Conservation (phyloP, 2,329 filamentous ascomycete genomes). For the Elsinoe necatrix region DNA sequence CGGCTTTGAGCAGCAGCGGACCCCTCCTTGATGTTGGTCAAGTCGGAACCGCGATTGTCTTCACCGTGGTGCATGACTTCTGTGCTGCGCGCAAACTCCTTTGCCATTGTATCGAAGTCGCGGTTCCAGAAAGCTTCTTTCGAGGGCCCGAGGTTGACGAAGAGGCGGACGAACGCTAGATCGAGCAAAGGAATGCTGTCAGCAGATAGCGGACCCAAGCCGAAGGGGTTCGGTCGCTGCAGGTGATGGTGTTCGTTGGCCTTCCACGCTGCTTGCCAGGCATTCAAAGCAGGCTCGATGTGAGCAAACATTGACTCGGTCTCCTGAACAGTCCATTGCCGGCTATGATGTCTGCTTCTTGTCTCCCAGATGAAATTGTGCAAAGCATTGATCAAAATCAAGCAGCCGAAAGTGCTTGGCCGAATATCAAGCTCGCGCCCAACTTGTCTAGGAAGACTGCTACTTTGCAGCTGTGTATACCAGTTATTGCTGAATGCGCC, state of each 20-base stretch:
- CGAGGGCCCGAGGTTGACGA: slow-evolving; percentile 83
- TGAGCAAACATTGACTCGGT: slow-evolving; percentile 94
- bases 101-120: slow-evolving; percentile 84
- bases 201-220: slow-evolving; percentile 71
- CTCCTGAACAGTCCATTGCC: slow-evolving; percentile 83
- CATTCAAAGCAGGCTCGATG: slow-evolving; percentile 85
- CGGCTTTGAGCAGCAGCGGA: slow-evolving; percentile 20
- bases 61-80: slow-evolving; percentile 69
- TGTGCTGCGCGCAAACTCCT: slow-evolving; percentile 70
- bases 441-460: slow-evolving; percentile 18
- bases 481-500: slow-evolving; percentile 21
- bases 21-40: slow-evolving; percentile 43
- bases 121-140: slow-evolving; percentile 93
- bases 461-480: slow-evolving; percentile 19
- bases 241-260: slow-evolving; percentile 77
- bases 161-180: slow-evolving; percentile 82
- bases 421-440: slow-evolving; percentile 49
- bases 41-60: slow-evolving; percentile 16
- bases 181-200: slow-evolving; percentile 88
- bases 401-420: slow-evolving; percentile 84
- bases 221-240: slow-evolving; percentile 76
- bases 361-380: slow-evolving; percentile 99
- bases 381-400: slow-evolving; percentile 84
- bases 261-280: slow-evolving; percentile 90
- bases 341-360: slow-evolving; percentile 76